Conservation (phyloP, 1,139 yeast species). For the Schizosaccharomyces versatilis region DNA sequence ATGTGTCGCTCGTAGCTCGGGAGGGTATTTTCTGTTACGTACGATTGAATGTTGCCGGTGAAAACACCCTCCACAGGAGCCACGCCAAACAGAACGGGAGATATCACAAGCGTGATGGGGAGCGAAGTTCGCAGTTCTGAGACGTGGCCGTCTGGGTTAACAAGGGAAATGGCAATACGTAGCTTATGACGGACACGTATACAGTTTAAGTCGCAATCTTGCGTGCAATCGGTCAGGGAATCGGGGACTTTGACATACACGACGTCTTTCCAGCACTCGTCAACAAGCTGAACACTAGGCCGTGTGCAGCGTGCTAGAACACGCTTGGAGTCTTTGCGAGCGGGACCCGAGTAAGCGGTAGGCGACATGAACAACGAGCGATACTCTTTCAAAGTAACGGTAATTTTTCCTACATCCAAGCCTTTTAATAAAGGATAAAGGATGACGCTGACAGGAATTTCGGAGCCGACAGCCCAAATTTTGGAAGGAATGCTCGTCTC, state of each 20-base stretch:
- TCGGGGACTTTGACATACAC: slow-evolving; percentile 44
- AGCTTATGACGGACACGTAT: slow-evolving; percentile 52
- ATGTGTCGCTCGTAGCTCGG: slow-evolving; percentile 73
- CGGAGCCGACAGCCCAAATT: slow-evolving; percentile 77
- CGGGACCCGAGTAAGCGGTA: slow-evolving; percentile 20
- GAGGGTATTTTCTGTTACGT: slow-evolving; percentile 39
- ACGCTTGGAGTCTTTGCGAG: slow-evolving; percentile 14
- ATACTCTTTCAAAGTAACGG: slow-evolving; percentile 43
- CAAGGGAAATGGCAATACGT: slow-evolving; percentile 38
- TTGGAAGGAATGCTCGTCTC: slow-evolving; percentile 67
- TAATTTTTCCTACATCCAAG: slow-evolving; percentile 47
- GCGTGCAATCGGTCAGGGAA: slow-evolving; percentile 52
- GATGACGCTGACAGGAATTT: slow-evolving; percentile 44
- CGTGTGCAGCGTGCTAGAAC: slow-evolving; percentile 21
- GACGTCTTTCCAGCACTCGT: slow-evolving; percentile 47
- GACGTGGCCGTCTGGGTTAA: slow-evolving; percentile 54
- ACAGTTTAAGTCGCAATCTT: slow-evolving; percentile 49
- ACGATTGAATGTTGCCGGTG: slow-evolving; percentile 7
- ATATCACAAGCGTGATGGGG: slow-evolving; percentile 45
- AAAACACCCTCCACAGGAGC: slow-evolving; percentile 10
- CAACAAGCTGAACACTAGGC: slow-evolving; percentile 25
- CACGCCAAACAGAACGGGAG: slow-evolving; percentile 51
- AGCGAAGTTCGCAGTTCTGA: slow-evolving; percentile 58
- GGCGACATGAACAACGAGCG: slow-evolving; percentile 37
- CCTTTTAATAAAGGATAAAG: slow-evolving; percentile 72